Percentiles rank a stretch among this genome's conserved stretches.
phyloP scores from a whole-genome alignment of 1,284 basidiomycete species.

The Vanrija sp. region DNA sequence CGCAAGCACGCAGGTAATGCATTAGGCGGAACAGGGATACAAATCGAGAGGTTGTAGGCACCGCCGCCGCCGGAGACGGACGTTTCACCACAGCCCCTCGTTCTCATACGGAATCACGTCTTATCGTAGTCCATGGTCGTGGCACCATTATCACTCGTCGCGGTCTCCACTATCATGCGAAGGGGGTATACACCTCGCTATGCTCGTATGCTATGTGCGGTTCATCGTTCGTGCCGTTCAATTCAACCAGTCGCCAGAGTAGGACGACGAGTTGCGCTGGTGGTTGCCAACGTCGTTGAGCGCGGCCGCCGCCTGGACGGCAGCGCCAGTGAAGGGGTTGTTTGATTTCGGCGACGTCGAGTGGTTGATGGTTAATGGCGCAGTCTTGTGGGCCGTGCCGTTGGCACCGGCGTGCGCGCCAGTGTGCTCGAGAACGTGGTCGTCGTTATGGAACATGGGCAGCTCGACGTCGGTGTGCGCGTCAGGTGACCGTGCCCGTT shows the following conservation, averaged over 20 bases:
- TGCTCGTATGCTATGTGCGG: too few relatives aligned
- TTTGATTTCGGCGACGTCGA: background rate
- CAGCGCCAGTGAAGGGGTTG: too few relatives aligned
- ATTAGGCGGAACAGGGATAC: too few relatives aligned
- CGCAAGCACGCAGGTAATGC: too few relatives aligned
- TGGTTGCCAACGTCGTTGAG: conserved; percentile 1
- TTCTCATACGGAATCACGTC: too few relatives aligned
- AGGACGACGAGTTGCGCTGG: conserved; percentile 3
- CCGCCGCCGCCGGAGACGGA: conserved; percentile 5
- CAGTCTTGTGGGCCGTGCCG: background rate
- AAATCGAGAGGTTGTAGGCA: too few relatives aligned
- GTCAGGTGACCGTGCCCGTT: conserved; percentile 36
- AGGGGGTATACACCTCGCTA: background rate
- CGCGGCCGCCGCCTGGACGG: background rate
- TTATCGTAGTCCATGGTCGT: too few relatives aligned
- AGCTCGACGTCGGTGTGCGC: background rate
- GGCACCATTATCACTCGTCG: too few relatives aligned
- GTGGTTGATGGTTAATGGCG: background rate
- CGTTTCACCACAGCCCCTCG: too few relatives aligned
- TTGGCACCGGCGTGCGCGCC: background rate
- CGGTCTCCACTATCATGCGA: too few relatives aligned
- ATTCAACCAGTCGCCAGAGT: conserved; percentile 10
- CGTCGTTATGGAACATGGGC: background rate
- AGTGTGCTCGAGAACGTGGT: background rate
- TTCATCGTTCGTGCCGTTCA: too few relatives aligned